Conservation (phyloP, 352 stramenopile species). For the Phytophthora pini region DNA sequence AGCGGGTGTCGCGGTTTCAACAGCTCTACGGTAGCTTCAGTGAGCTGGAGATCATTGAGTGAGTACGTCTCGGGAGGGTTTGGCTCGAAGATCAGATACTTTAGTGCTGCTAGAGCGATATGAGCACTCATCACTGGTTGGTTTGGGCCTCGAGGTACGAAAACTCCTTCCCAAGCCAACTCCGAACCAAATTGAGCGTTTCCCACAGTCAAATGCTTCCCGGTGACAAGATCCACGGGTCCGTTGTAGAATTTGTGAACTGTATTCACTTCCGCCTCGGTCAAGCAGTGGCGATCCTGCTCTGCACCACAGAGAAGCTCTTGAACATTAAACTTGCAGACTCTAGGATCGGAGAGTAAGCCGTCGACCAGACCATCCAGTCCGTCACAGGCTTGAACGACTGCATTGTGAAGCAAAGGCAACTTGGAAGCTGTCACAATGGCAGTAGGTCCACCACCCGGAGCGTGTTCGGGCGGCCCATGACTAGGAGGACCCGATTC, state of each 20-base stretch:
- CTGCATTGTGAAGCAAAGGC: constrained; percentile 39
- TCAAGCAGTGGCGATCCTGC: constrained; percentile 32
- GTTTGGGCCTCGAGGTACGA: constrained; percentile 25
- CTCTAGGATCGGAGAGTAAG: constrained; percentile 38
- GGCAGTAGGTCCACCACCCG: constrained; percentile 2
- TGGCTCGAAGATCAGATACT: constrained; percentile 47
- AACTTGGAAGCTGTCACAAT: constrained; percentile 33
- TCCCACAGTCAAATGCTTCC: constrained; percentile 39
- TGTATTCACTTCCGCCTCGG: constrained; percentile 32
- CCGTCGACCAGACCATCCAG: constrained; percentile 42
- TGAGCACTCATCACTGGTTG: constrained; percentile 33
- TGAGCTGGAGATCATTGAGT: constrained; percentile 42
- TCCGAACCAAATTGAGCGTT: constrained; percentile 45
- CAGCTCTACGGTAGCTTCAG: constrained; percentile 31
- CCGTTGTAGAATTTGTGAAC: constrained; percentile 52
- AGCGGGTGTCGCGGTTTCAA: constrained; percentile 37
- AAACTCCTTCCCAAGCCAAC: constrained; percentile 41
- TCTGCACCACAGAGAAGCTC: constrained; percentile 22
- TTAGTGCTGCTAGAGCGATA: constrained; percentile 39
- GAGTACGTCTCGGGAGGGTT: constrained; percentile 38
- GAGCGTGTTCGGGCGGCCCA: constrained; percentile 6
- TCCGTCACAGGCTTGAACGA: constrained; percentile 33
- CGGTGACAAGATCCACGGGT: constrained; percentile 29
- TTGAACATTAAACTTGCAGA: constrained; percentile 34
- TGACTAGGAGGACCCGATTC: constrained; percentile 1